Evolutionary conservation across 768 basidiomycete genomes (phyloP).

Genomic region (Suillus decipiens): DNA sequence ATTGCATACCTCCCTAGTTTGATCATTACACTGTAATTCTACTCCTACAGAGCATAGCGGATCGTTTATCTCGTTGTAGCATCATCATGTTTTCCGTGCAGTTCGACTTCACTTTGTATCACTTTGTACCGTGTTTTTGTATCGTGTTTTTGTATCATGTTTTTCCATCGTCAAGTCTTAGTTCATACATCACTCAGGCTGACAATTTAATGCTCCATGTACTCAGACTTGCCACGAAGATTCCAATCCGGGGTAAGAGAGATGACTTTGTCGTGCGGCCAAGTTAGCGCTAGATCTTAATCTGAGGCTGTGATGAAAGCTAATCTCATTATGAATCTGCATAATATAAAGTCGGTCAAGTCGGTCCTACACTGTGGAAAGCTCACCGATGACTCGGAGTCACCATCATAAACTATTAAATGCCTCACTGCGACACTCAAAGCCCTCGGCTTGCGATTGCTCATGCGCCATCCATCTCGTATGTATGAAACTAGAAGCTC

Average conservation of each 20-base stretch:
- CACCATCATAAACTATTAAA: background rate
- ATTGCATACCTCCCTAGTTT: slow-evolving; percentile 19
- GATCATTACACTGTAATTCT: slow-evolving; percentile 20
- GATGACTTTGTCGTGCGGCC: background rate
- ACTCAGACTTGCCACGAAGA: background rate
- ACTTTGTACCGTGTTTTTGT: no score
- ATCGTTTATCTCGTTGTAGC: slow-evolving; percentile 18
- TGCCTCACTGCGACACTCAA: background rate
- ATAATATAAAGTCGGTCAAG: background rate
- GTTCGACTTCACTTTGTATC: slow-evolving; percentile 8
- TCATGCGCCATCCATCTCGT: background rate
- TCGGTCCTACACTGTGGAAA: background rate
- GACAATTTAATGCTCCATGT: background rate
- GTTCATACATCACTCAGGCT: background rate
- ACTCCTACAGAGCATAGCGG: slow-evolving; percentile 17
- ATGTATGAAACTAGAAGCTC: background rate
- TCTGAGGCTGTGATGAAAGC: slow-evolving; percentile 5
- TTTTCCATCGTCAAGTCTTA: background rate
- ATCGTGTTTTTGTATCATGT: background rate
- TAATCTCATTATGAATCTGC: slow-evolving; percentile 1
- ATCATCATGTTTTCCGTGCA: slow-evolving; percentile 7
- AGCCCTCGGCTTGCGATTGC: background rate
- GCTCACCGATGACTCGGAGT: background rate
- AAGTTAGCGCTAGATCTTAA: slow-evolving; percentile 3
- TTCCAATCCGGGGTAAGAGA: background rate